Conservation (phyloP, 352 stramenopile species). For the Pythium volutum region DNA sequence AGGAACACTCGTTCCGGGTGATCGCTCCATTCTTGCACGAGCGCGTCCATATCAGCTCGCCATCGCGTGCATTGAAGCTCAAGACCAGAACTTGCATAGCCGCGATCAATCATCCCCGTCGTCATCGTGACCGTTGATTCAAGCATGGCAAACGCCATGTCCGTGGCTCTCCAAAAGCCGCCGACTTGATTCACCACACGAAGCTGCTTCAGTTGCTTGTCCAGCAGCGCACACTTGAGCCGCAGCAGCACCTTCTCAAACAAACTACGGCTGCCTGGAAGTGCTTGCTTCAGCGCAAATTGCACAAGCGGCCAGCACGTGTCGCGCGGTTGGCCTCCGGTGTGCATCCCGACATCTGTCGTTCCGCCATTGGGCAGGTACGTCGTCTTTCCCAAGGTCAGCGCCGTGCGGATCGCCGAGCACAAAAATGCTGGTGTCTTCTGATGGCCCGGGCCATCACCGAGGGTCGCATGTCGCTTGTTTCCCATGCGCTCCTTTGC, state of each 20-base stretch:
- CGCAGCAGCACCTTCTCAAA: conserved; percentile 37
- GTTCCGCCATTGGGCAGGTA: conserved; percentile 28
- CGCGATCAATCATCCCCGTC: conserved; percentile 1
- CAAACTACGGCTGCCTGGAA: conserved; percentile 30
- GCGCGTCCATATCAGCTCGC: conserved; percentile 1
- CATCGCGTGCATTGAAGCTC: neutral
- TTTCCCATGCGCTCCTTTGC: conserved; percentile 24
- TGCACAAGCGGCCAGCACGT: conserved; percentile 58
- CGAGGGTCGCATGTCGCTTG: neutral
- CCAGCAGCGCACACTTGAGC: conserved; percentile 22
- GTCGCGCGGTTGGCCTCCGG: conserved; percentile 33
- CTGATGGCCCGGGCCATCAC: conserved; percentile 30
- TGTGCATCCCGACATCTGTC: conserved; percentile 53
- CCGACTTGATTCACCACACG: neutral
- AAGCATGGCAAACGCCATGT: conserved; percentile 16
- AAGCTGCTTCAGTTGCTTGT: neutral
- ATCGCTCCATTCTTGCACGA: neutral
- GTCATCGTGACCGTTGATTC: neutral
- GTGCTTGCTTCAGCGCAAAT: conserved; percentile 28
- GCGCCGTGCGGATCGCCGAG: conserved; percentile 21
- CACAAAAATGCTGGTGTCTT: conserved; percentile 54
- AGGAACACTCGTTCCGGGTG: neutral
- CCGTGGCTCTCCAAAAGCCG: neutral
- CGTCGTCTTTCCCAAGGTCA: neutral
- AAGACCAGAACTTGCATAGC: neutral